A percentile compares a stretch with the other conserved stretches of the same genome.
Evolutionary conservation across 768 basidiomycete species (phyloP).

Genomic region (Mycena latifolia): DNA sequence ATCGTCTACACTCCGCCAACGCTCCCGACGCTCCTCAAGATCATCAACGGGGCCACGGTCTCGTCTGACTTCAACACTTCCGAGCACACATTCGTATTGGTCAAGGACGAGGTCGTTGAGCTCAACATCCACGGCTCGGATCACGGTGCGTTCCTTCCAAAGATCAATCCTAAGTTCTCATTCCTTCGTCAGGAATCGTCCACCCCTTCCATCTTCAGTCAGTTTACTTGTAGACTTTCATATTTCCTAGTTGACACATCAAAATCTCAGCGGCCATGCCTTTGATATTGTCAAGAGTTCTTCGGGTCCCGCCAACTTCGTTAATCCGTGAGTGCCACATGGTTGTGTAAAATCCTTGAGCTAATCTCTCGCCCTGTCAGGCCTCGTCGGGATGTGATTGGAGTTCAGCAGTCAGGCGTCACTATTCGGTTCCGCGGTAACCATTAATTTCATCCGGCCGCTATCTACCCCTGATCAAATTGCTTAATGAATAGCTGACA

Average conservation of each 20-base stretch:
- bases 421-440: constrained; percentile 22
- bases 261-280: constrained; percentile 38
- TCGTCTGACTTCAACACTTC: constrained; percentile 32
- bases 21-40: constrained; percentile 41
- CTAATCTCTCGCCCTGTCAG: neutral
- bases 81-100: constrained; percentile 40
- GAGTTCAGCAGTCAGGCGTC: constrained; percentile 23
- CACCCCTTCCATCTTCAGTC: constrained; percentile 32
- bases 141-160: constrained; percentile 28
- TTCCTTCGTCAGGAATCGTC: constrained; percentile 11
- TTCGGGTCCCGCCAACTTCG: constrained; percentile 37
- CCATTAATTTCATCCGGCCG: neutral
- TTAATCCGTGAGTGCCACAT: constrained; percentile 35
- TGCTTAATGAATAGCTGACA: neutral
- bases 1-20: constrained; percentile 37
- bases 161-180: too few species aligned
- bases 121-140: constrained; percentile 41
- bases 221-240: neutral
- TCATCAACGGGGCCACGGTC: constrained; percentile 37
- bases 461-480: neutral
- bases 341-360: too few species aligned
- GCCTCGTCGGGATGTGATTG: constrained; percentile 43
- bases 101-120: constrained; percentile 37
- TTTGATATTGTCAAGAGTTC: constrained; percentile 41
- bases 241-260: neutral